Conservation (phyloP, 371 early-diverging fungal genomes). For the Mucor ambiguus region DNA sequence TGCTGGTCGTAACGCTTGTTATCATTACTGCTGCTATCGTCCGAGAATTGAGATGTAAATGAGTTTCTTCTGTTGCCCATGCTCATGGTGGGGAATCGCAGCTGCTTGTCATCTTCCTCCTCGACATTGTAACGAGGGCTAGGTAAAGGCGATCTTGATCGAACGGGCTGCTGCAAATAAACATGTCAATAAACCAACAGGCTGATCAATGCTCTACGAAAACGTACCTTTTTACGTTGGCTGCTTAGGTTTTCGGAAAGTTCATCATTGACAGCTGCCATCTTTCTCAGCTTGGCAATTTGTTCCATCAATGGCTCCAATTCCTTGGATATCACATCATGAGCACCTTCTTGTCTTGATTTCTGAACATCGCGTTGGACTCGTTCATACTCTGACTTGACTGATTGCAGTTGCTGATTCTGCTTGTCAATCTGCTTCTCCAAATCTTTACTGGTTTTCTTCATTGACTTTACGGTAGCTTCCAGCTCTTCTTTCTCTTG, state of each 20-base stretch:
- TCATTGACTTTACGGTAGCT: constrained; percentile 17
- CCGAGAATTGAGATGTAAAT: constrained; percentile 12
- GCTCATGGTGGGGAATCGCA: constrained; percentile 16
- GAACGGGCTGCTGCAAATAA: neutral
- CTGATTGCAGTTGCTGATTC: constrained; percentile 27
- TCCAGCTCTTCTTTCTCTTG: constrained; percentile 28
- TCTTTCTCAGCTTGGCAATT: constrained; percentile 32
- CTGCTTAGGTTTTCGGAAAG: neutral
- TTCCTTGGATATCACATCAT: constrained; percentile 29
- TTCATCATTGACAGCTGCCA: constrained; percentile 4
- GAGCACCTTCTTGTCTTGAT: constrained; percentile 21
- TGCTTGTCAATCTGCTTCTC: constrained; percentile 30
- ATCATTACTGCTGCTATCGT: constrained; percentile 1
- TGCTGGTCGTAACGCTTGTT: constrained; percentile 11
- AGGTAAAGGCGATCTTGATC: constrained; percentile 16
- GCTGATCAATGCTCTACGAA: neutral
- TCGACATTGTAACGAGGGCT: constrained; percentile 8
- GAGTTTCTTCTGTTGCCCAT: constrained; percentile 12
- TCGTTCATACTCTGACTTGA: constrained; percentile 34
- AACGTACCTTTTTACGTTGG: constrained; percentile 3
- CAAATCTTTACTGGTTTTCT: constrained; percentile 22
- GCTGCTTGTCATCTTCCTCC: neutral
- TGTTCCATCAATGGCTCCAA: constrained; percentile 43
- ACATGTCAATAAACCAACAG: neutral
- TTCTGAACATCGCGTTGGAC: constrained; percentile 22